A percentile compares a stretch with the other conserved stretches of the same genome.
These are phyloP conservation scores for Asparagopsis taxiformis DNA, from an alignment of 31 red algal species.

Conservation along the genomic window DNA sequence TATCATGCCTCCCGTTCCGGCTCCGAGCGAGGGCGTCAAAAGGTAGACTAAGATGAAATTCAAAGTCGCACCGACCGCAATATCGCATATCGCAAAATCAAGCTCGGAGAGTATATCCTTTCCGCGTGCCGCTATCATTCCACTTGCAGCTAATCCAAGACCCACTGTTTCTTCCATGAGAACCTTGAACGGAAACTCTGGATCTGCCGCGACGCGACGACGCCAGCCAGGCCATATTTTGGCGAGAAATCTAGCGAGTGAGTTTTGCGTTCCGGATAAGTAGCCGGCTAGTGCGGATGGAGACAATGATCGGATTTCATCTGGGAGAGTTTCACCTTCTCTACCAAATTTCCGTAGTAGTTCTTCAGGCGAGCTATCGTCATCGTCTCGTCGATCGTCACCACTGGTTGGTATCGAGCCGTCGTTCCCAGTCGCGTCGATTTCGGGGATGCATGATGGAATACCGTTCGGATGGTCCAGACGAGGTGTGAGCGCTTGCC, in stretches of 20 bases:
- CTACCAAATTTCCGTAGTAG: slow-evolving; percentile 2
- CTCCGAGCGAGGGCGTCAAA: slow-evolving; percentile 52
- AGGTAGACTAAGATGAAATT: slow-evolving; percentile 90
- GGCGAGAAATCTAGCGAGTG: slow-evolving; percentile 20
- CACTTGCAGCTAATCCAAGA: slow-evolving; percentile 71
- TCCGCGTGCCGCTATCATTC: slow-evolving; percentile 91
- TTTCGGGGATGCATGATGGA: too few species aligned
- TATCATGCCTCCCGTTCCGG: slow-evolving; percentile 6
- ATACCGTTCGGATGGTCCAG: too few species aligned
- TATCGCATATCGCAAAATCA: slow-evolving; percentile 83
- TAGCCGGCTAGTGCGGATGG: slow-evolving; percentile 18
- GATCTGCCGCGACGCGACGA: slow-evolving; percentile 68
- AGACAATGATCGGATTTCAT: slow-evolving; percentile 14
- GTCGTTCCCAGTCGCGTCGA: too few species aligned
- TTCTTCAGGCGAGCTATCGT: not conserved
- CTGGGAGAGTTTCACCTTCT: slow-evolving; percentile 11
- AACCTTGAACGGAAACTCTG: slow-evolving; percentile 92
- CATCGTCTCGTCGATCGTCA: slow-evolving; percentile 3
- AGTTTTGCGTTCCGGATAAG: slow-evolving; percentile 16
- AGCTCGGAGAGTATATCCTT: slow-evolving; percentile 75
- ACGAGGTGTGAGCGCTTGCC: too few species aligned
- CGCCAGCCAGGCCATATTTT: slow-evolving; percentile 79
- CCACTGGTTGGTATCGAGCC: too few species aligned
- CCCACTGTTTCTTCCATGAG: slow-evolving; percentile 96
- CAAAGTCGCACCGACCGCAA: slow-evolving; percentile 79